A percentile compares a stretch with the other conserved stretches of the same genome.
phyloP scores from a whole-genome alignment of 179 eudicot species.

The Spergularia azorica region DNA sequence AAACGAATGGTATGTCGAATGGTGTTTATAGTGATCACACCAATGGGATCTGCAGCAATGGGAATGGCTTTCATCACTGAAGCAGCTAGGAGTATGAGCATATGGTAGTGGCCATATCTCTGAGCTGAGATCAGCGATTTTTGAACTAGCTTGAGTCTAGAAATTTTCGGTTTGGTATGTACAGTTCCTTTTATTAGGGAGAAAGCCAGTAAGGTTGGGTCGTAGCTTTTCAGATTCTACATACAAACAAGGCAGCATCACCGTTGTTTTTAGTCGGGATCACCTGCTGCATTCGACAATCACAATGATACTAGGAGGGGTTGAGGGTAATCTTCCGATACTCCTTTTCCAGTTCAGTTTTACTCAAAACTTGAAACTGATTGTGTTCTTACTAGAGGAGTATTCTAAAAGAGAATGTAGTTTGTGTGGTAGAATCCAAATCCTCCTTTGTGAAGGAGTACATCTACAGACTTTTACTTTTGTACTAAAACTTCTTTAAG shows the following conservation, averaged over 20 bases:
- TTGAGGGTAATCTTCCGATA: slow-evolving; percentile 12
- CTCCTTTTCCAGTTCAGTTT: slow-evolving; percentile 13
- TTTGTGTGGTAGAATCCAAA: background rate
- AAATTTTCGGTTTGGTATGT: slow-evolving; percentile 18
- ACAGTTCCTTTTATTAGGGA: slow-evolving; percentile 19
- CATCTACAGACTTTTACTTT: slow-evolving; percentile 15
- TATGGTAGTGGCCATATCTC: background rate
- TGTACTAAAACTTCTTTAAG: slow-evolving; percentile 9
- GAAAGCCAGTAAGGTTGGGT: slow-evolving; percentile 27
- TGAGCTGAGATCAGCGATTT: background rate
- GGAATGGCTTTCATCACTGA: slow-evolving; percentile 25
- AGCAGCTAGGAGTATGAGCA: background rate
- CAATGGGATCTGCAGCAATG: slow-evolving; percentile 29
- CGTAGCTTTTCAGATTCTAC: slow-evolving; percentile 34
- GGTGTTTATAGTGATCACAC: slow-evolving; percentile 23
- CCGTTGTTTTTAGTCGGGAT: slow-evolving; percentile 60
- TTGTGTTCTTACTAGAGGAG: slow-evolving; percentile 13
- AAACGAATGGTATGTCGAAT: slow-evolving; percentile 18
- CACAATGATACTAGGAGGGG: slow-evolving; percentile 24
- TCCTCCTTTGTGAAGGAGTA: slow-evolving; percentile 9
- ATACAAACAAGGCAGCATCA: slow-evolving; percentile 41
- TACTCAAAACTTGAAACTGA: slow-evolving; percentile 11
- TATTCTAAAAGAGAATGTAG: background rate
- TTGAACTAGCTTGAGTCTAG: slow-evolving; percentile 20
- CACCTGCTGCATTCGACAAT: slow-evolving; percentile 46